Evolutionary conservation across 2,329 filamentous ascomycete species (phyloP).

Genomic region (Ophiostoma sp.): DNA sequence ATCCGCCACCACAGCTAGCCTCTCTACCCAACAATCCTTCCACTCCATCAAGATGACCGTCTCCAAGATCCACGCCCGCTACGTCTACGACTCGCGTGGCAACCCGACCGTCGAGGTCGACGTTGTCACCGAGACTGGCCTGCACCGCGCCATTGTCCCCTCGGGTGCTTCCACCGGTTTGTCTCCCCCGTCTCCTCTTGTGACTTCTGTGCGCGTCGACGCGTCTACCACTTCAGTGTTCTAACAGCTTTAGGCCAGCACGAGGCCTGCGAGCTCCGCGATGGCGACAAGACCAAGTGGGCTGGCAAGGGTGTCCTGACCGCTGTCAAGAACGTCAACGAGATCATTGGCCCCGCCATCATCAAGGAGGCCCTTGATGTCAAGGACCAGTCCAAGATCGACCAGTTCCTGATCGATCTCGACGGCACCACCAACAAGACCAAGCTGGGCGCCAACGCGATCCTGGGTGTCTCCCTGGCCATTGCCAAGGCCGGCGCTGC

Average conservation of each 20-base stretch:
- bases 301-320: slow-evolving; percentile 80
- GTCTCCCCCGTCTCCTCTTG: slow-evolving; percentile 33
- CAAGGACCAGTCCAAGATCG: slow-evolving; percentile 77
- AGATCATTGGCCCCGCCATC: slow-evolving; percentile 69
- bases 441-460: slow-evolving; percentile 82
- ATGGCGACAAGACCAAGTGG: slow-evolving; percentile 84
- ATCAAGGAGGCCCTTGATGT: slow-evolving; percentile 80
- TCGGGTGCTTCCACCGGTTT: slow-evolving; percentile 91
- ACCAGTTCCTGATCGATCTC: slow-evolving; percentile 78
- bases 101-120: slow-evolving; percentile 99
- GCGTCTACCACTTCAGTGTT: not conserved
- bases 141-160: slow-evolving; percentile 95
- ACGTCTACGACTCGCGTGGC: slow-evolving; percentile 95
- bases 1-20: slow-evolving; percentile 16
- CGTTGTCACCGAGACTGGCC: slow-evolving; percentile 89
- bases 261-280: slow-evolving; percentile 85
- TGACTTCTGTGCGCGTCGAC: not conserved
- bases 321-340: slow-evolving; percentile 82
- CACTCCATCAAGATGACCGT: slow-evolving; percentile 66
- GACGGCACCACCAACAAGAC: slow-evolving; percentile 83
- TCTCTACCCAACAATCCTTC: slow-evolving; percentile 9
- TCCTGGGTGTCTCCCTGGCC: slow-evolving; percentile 77
- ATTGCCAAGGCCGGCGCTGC: slow-evolving; percentile 84
- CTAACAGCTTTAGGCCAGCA: slow-evolving; percentile 61
- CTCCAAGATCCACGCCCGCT: slow-evolving; percentile 84